Conservation (phyloP, 352 stramenopile species). For the Phytophthora idaei region DNA sequence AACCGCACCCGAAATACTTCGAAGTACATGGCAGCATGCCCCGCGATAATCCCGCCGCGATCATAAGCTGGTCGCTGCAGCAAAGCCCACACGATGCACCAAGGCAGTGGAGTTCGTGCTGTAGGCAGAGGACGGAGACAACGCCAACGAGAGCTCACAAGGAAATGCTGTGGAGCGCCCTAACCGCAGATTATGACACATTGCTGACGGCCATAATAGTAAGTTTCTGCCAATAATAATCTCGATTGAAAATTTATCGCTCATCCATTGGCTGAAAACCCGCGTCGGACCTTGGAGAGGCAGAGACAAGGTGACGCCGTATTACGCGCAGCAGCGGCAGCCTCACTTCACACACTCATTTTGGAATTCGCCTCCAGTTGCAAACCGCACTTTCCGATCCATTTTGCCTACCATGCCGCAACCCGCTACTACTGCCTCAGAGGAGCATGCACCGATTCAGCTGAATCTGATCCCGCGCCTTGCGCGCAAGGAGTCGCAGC, state of each 20-base stretch:
- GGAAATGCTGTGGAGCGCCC: not conserved
- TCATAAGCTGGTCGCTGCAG: conserved; percentile 8
- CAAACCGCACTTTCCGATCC: conserved; percentile 10
- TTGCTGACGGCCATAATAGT: not conserved
- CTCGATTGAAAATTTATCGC: not conserved
- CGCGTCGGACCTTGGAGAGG: conserved; percentile 11
- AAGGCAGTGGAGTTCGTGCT: not conserved
- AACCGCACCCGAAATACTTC: not conserved
- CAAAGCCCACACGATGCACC: conserved; percentile 1
- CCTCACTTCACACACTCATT: conserved; percentile 16
- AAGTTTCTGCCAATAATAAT: conserved; percentile 3
- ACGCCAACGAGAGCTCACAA: conserved; percentile 8
- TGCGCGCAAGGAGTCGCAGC: conserved; percentile 29
- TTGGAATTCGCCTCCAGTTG: conserved; percentile 14
- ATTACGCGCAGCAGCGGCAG: conserved; percentile 21
- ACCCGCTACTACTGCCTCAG: not conserved
- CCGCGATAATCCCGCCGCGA: too few species aligned
- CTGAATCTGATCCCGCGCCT: conserved; percentile 40
- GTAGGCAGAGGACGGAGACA: not conserved
- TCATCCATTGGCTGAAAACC: conserved; percentile 3
- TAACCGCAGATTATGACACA: conserved; percentile 18
- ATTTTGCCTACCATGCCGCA: conserved; percentile 25
- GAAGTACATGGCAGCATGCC: too few species aligned
- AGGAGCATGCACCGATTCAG: conserved; percentile 30
- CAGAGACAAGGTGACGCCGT: conserved; percentile 27